Conservation (phyloP, 768 basidiomycete genomes). For the Agaricus subrufescens region DNA sequence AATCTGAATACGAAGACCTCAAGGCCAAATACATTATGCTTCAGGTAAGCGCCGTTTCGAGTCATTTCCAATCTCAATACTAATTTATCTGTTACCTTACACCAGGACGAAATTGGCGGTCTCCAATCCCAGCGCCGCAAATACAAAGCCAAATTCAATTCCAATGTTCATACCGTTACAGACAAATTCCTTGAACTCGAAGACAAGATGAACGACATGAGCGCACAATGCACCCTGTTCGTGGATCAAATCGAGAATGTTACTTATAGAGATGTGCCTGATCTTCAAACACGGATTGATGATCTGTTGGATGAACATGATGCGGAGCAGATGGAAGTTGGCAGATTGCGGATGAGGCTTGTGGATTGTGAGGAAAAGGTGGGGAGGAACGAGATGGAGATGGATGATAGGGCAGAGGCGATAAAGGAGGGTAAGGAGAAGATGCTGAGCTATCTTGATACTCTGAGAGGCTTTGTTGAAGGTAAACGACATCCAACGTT, state of each 20-base stretch:
- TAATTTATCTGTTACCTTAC: not conserved
- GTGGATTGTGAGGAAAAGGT: not conserved
- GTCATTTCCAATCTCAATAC: not conserved
- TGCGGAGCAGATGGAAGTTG: conserved; percentile 7
- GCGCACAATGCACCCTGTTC: conserved; percentile 29
- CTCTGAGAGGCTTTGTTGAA: conserved; percentile 33
- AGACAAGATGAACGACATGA: conserved; percentile 32
- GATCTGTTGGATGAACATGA: conserved; percentile 24
- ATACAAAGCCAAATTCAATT: conserved; percentile 37
- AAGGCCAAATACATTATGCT: conserved; percentile 12
- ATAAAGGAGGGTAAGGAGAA: conserved; percentile 14
- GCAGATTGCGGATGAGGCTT: conserved; percentile 3
- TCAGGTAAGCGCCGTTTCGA: conserved; percentile 15
- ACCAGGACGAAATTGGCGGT: conserved; percentile 30
- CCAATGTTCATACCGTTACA: conserved; percentile 32
- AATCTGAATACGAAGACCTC: conserved; percentile 4
- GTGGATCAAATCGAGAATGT: conserved; percentile 26
- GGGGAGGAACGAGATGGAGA: conserved; percentile 1
- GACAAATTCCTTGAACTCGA: conserved; percentile 36
- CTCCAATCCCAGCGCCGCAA: conserved; percentile 35
- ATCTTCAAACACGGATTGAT: conserved; percentile 33
- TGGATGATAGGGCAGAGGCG: conserved; percentile 20
- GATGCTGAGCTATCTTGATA: conserved; percentile 22
- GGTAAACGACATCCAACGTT: conserved; percentile 25
- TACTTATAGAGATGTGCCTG: conserved; percentile 25